Conservation (phyloP, 2,329 filamentous ascomycete species). For the Xylariaceae sp. region DNA sequence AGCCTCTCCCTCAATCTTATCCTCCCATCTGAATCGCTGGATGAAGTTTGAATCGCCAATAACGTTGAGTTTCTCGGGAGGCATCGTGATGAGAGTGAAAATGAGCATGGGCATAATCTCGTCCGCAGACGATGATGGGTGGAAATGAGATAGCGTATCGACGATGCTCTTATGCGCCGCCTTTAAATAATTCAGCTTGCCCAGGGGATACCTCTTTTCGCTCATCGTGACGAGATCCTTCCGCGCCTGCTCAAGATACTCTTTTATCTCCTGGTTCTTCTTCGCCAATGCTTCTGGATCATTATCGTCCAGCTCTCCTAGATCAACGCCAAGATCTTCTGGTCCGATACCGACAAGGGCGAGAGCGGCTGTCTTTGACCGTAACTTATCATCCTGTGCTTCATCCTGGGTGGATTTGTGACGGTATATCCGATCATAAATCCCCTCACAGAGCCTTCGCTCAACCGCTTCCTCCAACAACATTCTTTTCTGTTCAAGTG, state of each 20-base stretch:
- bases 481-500: slow-evolving; percentile 71
- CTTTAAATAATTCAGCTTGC: slow-evolving; percentile 85
- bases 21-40: slow-evolving; percentile 81
- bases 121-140: slow-evolving; percentile 83
- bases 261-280: slow-evolving; percentile 63
- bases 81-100: slow-evolving; percentile 88
- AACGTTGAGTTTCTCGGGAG: slow-evolving; percentile 78
- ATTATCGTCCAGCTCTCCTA: slow-evolving; percentile 53
- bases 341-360: slow-evolving; percentile 87
- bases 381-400: slow-evolving; percentile 87
- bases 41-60: slow-evolving; percentile 96
- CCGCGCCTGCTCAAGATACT: slow-evolving; percentile 68
- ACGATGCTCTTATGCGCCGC: slow-evolving; percentile 91
- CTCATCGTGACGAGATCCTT: slow-evolving; percentile 76
- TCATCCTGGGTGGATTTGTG: slow-evolving; percentile 91
- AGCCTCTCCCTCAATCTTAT: slow-evolving; percentile 85
- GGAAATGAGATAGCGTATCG: slow-evolving; percentile 68
- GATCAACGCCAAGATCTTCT: slow-evolving; percentile 76
- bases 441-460: slow-evolving; percentile 74
- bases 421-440: slow-evolving; percentile 85
- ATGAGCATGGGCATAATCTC: slow-evolving; percentile 97
- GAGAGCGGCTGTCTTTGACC: slow-evolving; percentile 88
- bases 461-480: slow-evolving; percentile 90
- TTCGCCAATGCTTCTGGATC: slow-evolving; percentile 55
- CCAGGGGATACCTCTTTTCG: slow-evolving; percentile 79